These are phyloP conservation scores for Auricularia auricula-judae DNA, from an alignment of 768 basidiomycete species.

Conservation along the genomic window DNA sequence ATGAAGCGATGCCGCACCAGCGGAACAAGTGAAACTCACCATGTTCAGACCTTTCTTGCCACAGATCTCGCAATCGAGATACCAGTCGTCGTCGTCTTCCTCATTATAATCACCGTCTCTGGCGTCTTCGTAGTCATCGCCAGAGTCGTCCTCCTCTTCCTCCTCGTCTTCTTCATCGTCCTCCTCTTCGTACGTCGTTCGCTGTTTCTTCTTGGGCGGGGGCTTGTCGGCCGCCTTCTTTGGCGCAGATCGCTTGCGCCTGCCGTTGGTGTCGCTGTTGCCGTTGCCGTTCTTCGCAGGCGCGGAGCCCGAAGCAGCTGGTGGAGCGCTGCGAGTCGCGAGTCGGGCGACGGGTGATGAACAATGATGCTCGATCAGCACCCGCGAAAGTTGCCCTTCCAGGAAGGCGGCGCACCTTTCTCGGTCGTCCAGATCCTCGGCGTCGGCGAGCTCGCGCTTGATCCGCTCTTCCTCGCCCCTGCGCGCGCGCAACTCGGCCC, in stretches of 20 bases:
- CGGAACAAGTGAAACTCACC: slow-evolving; percentile 30
- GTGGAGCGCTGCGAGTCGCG: not conserved
- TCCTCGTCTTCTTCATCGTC: not conserved
- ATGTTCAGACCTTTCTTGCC: slow-evolving; percentile 58
- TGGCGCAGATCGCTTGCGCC: not conserved
- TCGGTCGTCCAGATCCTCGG: slow-evolving; percentile 1
- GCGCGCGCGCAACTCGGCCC: slow-evolving; percentile 30
- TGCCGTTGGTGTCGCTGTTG: not conserved
- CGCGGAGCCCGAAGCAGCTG: not conserved
- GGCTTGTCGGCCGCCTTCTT: not conserved
- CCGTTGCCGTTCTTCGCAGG: not conserved
- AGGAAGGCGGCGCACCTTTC: not conserved
- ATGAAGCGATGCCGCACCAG: slow-evolving; percentile 1
- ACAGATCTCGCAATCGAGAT: slow-evolving; percentile 84
- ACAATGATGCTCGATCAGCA: not conserved
- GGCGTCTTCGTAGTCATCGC: not conserved
- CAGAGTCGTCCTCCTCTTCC: slow-evolving; percentile 5
- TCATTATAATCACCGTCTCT: not conserved
- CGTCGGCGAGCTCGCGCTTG: slow-evolving; percentile 18
- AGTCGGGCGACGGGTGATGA: not conserved
- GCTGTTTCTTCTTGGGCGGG: not conserved
- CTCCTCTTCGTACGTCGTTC: not conserved
- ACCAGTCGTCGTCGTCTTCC: slow-evolving; percentile 55
- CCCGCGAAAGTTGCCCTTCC: not conserved
- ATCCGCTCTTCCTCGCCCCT: slow-evolving; percentile 28